Evolutionary conservation across 2,329 filamentous ascomycete species (phyloP), one percentile per base, ranked within the genome.

Genomic region (Monilinia polystroma): DNA sequence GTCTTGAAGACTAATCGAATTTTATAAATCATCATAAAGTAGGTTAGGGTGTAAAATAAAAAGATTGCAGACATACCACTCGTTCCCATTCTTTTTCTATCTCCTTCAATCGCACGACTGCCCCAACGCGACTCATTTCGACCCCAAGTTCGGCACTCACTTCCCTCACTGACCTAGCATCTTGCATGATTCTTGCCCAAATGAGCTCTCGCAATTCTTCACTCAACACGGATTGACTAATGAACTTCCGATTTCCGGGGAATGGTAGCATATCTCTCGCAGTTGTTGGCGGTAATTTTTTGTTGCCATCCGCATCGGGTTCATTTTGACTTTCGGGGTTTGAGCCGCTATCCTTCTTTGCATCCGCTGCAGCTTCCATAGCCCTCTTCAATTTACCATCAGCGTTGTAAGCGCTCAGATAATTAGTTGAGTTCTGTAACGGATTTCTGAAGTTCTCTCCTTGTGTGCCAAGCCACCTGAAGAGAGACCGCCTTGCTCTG

Each of bases 1-100:
- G 93, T 98, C 93, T 97, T 97, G 84, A 96, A 97, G 94, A 98
- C 94, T 97, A 97, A 98, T 97, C 94, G 94, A 87, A 82, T 87
- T 87, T 85, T 81, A 78, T 84, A 86, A 83, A 85, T 91, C 88
- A 90, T 90, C 88, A 90, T 77, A 73, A 73, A 73, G 64, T 66
- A 29, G 67, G 66, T 68, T 29, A 53, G 12, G 53, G 55, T 38
- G 45, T 47, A 20, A 59, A 63, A 56, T 56, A 66, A 67, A 67
- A 60, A 82, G 68, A 20, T 52, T 38, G 45, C 52, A 23, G 60
- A 70, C 87, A 80, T 85, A 91, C 89, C 81, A 89, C 80, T 77
- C 81, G 77, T 68, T 81, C 78, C 87, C 86, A 89, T 71, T 85
- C 80, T 77, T 86, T 88, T 78, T 91, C 89, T 72, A 91, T 79